These are phyloP conservation scores for Butyriboletus appendiculatus DNA, from an alignment of 1,284 basidiomycete genomes.

Conservation along the genomic window DNA sequence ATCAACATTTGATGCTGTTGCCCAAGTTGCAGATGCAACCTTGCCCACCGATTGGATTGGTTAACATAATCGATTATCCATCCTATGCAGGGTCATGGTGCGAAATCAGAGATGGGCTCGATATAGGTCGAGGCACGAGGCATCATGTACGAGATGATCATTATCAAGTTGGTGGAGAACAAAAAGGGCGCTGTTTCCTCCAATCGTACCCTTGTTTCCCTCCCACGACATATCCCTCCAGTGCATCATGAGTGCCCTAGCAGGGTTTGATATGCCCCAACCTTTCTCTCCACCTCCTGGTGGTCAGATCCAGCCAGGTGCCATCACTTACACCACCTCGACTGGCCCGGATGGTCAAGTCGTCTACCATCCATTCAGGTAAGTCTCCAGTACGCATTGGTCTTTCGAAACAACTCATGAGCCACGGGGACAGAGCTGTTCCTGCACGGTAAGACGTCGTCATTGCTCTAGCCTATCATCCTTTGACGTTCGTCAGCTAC, in stretches of 20 bases:
- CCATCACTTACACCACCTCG: slow-evolving; percentile 69
- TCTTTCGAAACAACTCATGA: slow-evolving; percentile 16
- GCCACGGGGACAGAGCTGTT: slow-evolving; percentile 53
- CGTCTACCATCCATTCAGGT: slow-evolving; percentile 73
- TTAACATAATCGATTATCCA: slow-evolving; percentile 4
- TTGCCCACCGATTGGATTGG: background rate
- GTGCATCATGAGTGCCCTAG: slow-evolving; percentile 21
- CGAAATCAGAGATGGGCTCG: slow-evolving; percentile 31
- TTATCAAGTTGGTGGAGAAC: slow-evolving; percentile 13
- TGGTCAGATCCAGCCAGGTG: slow-evolving; percentile 51
- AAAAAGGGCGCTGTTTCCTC: slow-evolving; percentile 21
- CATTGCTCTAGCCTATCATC: slow-evolving; percentile 1
- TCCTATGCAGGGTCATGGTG: slow-evolving; percentile 3
- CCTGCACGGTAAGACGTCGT: slow-evolving; percentile 54
- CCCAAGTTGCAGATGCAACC: background rate
- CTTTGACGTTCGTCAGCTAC: slow-evolving; percentile 50
- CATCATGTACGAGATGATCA: slow-evolving; percentile 20
- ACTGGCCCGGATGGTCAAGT: slow-evolving; percentile 57
- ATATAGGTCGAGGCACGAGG: slow-evolving; percentile 37
- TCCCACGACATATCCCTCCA: slow-evolving; percentile 9
- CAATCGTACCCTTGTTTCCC: slow-evolving; percentile 15
- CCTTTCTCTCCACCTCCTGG: slow-evolving; percentile 34
- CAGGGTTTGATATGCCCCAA: slow-evolving; percentile 29
- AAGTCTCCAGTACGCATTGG: slow-evolving; percentile 26
- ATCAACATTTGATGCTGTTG: background rate